phyloP scores from a whole-genome alignment of 2,329 filamentous ascomycete genomes.

The Westerdykella aurantiaca region DNA sequence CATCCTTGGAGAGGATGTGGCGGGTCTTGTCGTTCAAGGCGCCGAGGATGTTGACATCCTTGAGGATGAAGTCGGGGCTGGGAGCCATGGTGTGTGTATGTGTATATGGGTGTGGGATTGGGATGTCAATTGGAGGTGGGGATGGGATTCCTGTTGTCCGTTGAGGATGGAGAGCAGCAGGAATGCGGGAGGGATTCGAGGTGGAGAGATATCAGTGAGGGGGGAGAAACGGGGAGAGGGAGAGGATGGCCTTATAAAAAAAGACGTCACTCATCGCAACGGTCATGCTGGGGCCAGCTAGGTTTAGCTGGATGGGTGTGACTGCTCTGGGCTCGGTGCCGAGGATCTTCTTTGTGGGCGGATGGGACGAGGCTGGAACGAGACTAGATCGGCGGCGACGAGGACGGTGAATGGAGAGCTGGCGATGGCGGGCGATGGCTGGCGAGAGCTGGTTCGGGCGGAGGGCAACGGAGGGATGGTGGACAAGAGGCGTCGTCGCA shows the following conservation, averaged over 20 bases:
- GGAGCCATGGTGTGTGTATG: constrained; percentile 33
- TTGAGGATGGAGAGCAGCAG: constrained; percentile 6
- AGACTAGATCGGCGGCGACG: constrained; percentile 23
- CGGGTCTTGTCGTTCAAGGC: constrained; percentile 69
- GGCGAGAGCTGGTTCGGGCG: constrained; percentile 14
- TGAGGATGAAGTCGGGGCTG: constrained; percentile 66
- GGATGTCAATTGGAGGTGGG: constrained; percentile 5
- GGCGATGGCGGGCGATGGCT: constrained; percentile 3
- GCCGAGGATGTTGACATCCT: constrained; percentile 83
- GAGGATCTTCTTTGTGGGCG: constrained; percentile 28
- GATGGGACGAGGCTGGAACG: constrained; percentile 6
- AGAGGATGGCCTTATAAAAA: constrained; percentile 23
- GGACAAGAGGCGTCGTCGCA: constrained; percentile 11
- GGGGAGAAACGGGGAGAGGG: constrained; percentile 17
- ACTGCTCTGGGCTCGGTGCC: constrained; percentile 8
- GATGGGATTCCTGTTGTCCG: neutral
- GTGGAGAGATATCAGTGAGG: constrained; percentile 3
- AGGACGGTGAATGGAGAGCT: constrained; percentile 18
- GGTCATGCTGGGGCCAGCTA: neutral
- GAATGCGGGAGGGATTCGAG: constrained; percentile 25
- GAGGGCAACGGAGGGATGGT: constrained; percentile 17
- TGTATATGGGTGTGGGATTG: constrained; percentile 4
- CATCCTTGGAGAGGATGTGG: constrained; percentile 88
- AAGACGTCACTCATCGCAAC: constrained; percentile 28
- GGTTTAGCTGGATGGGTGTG: constrained; percentile 11